Conservation (phyloP, 805 yeast genomes). For the Blastobotrys parvus region DNA sequence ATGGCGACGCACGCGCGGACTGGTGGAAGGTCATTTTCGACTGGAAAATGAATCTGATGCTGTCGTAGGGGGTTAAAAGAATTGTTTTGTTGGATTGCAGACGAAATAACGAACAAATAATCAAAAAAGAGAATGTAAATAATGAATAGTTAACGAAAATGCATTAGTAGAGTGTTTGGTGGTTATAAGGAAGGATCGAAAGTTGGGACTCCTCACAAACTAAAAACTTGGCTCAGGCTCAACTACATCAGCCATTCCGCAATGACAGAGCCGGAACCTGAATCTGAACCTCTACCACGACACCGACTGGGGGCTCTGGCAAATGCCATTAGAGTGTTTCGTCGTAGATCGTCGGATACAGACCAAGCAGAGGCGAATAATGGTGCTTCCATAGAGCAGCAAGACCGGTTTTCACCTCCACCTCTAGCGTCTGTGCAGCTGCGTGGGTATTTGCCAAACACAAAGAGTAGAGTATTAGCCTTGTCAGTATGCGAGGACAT, state of each 20-base stretch:
- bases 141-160: too few relatives aligned
- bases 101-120: too few relatives aligned
- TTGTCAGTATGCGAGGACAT: constrained; percentile 64
- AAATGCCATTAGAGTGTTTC: neutral
- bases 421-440: constrained; percentile 29
- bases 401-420: constrained; percentile 10
- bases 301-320: constrained; percentile 2
- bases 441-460: constrained; percentile 50
- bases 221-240: too few relatives aligned
- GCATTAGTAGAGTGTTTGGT: too few relatives aligned
- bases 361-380: neutral
- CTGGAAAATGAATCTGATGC: constrained; percentile 81
- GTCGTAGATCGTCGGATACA: neutral
- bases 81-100: too few relatives aligned
- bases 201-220: too few relatives aligned
- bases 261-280: too few relatives aligned
- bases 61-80: constrained; percentile 20
- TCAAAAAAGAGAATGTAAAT: too few relatives aligned
- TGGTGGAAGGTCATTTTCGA: constrained; percentile 77
- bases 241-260: too few relatives aligned
- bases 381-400: neutral
- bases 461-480: constrained; percentile 49
- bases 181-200: too few relatives aligned
- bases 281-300: too few relatives aligned
- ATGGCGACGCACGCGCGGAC: constrained; percentile 48